These are phyloP conservation scores for Epichloe sp. DNA, from an alignment of 2,329 filamentous ascomycete genomes.

Conservation along the genomic window DNA sequence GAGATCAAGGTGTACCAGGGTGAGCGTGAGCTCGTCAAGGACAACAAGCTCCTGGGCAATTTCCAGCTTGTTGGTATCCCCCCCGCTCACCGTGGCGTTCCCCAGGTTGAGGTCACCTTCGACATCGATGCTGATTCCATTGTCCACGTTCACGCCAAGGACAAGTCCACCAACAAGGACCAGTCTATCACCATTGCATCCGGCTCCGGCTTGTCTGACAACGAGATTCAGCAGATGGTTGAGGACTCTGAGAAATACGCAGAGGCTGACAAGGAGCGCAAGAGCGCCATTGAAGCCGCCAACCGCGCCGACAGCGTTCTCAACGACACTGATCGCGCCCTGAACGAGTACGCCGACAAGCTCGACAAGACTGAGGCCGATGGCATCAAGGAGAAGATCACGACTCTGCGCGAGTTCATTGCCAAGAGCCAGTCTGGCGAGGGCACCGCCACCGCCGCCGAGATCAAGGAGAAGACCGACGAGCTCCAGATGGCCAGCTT, in stretches of 20 bases:
- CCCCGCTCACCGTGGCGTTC: conserved; percentile 93
- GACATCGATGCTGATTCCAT: conserved; percentile 98
- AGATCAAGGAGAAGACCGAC: conserved; percentile 98
- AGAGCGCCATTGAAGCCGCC: conserved; percentile 85
- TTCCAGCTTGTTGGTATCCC: conserved; percentile 98
- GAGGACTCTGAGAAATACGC: conserved; percentile 95
- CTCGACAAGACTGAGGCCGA: conserved; percentile 95
- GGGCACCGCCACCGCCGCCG: conserved; percentile 68
- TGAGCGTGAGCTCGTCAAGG: conserved; percentile 95
- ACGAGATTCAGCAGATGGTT: conserved; percentile 95
- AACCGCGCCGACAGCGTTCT: conserved; percentile 94
- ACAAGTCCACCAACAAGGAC: conserved; percentile 99
- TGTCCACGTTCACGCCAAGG: conserved; percentile 94
- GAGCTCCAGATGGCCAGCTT: conserved; percentile 92
- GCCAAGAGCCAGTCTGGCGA: conserved; percentile 92
- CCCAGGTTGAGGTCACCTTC: conserved; percentile 95
- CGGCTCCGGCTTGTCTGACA: conserved; percentile 88
- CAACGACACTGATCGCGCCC: conserved; percentile 95
- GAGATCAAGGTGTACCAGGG: conserved; percentile 99
- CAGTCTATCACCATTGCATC: conserved; percentile 99
- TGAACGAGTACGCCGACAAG: conserved; percentile 92
- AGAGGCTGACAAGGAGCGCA: conserved; percentile 91
- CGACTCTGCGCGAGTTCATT: conserved; percentile 72
- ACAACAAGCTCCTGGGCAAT: conserved; percentile 98
- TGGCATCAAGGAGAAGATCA: conserved; percentile 87